Evolutionary conservation across 345 rosid genomes (phyloP).

Genomic region (Geranium brycei): DNA sequence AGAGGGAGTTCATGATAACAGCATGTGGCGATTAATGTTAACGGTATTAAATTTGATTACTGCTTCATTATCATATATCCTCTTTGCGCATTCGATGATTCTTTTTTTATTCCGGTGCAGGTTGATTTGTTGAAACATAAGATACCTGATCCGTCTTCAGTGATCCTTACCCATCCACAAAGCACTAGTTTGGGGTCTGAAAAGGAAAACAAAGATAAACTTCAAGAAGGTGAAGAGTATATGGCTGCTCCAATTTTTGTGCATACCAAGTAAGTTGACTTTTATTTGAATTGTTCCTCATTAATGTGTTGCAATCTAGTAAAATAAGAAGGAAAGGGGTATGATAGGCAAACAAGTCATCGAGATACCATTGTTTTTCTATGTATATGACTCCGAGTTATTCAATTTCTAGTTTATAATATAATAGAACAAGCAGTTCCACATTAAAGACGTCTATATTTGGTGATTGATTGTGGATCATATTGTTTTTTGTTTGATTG

Average conservation of each 20-base stretch:
- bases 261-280: conserved; percentile 54
- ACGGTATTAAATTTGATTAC: conserved; percentile 32
- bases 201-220: conserved; percentile 38
- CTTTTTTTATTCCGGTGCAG: conserved; percentile 19
- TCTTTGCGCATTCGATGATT: too few species aligned
- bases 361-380: too few species aligned
- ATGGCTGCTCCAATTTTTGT: conserved; percentile 68
- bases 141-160: conserved; percentile 70
- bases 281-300: conserved; percentile 6
- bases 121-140: conserved; percentile 77
- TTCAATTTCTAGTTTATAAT: too few species aligned
- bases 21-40: conserved; percentile 51
- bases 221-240: conserved; percentile 41
- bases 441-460: too few species aligned
- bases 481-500: too few species aligned
- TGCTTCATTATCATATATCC: neutral
- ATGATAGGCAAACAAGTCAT: too few species aligned
- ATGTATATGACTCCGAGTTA: too few species aligned
- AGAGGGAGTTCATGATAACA: conserved; percentile 59
- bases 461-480: too few species aligned
- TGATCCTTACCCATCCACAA: conserved; percentile 27
- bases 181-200: conserved; percentile 35
- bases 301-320: neutral
- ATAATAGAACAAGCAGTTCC: too few species aligned
- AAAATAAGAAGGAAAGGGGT: neutral